These are phyloP conservation scores for Acer saccharum DNA, from an alignment of 345 rosid species.

Conservation along the genomic window DNA sequence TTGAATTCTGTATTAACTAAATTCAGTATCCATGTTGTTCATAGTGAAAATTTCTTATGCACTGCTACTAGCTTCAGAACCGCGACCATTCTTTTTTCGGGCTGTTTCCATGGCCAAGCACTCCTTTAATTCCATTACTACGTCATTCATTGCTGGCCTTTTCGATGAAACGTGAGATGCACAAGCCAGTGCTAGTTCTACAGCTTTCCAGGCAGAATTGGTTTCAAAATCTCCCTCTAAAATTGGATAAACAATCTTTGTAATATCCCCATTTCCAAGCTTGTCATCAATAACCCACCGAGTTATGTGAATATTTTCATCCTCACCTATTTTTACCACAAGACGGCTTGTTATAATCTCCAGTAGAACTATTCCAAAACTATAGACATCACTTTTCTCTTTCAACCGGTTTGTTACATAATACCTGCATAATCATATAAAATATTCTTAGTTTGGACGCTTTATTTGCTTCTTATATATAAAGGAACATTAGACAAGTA, in stretches of 20 bases:
- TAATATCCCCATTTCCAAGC: conserved; percentile 44
- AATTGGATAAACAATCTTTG: conserved; percentile 40
- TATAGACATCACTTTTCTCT: conserved; percentile 46
- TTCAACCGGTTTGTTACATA: conserved; percentile 31
- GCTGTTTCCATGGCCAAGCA: conserved; percentile 2
- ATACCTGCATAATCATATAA: conserved; percentile 23
- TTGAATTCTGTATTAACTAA: not conserved
- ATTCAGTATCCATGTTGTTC: not conserved
- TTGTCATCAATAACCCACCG: conserved; percentile 32
- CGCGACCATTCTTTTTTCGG: not conserved
- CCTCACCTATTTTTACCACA: conserved; percentile 14
- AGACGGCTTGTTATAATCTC: conserved; percentile 40
- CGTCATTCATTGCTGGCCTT: conserved; percentile 41
- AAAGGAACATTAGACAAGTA: too few relatives aligned
- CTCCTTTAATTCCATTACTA: conserved; percentile 19
- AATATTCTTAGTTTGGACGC: too few relatives aligned
- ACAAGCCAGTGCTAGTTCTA: conserved; percentile 49
- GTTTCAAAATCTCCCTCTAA: conserved; percentile 34
- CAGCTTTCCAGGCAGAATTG: conserved; percentile 44
- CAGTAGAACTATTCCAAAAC: conserved; percentile 47
- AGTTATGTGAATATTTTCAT: conserved; percentile 26
- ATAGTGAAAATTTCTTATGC: not conserved
- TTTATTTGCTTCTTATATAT: too few relatives aligned
- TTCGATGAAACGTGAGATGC: conserved; percentile 21
- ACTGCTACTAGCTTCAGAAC: too few relatives aligned